Conservation (phyloP, 148 eudicot genomes). For the Rhododendron mucronatum region DNA sequence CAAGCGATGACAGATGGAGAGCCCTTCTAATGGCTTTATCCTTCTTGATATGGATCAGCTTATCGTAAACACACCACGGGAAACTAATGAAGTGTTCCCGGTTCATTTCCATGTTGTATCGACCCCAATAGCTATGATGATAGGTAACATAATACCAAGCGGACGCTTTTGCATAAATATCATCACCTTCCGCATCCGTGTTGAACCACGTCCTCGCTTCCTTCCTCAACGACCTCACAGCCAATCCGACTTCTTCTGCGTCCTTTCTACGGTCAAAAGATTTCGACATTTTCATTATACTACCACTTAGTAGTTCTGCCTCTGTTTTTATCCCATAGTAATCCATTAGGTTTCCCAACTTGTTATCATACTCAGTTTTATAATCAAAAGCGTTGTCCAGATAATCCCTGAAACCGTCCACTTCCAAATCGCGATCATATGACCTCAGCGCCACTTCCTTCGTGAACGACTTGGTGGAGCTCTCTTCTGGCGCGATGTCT, state of each 20-base stretch:
- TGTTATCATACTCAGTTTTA: slow-evolving; percentile 34
- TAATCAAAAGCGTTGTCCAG: slow-evolving; percentile 21
- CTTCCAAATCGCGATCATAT: slow-evolving; percentile 43
- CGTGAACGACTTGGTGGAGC: slow-evolving; percentile 28
- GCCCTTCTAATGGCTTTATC: slow-evolving; percentile 15
- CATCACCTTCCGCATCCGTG: slow-evolving; percentile 10
- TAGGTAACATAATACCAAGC: slow-evolving; percentile 68
- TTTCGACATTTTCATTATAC: slow-evolving; percentile 44
- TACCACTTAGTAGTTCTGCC: slow-evolving; percentile 46
- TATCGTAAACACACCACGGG: slow-evolving; percentile 60
- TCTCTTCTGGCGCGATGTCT: slow-evolving; percentile 20
- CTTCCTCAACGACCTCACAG: slow-evolving; percentile 27
- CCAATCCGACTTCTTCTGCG: slow-evolving; percentile 24
- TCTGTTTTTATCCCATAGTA: slow-evolving; percentile 49
- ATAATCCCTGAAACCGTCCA: slow-evolving; percentile 42
- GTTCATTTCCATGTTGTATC: slow-evolving; percentile 38
- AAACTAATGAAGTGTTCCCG: slow-evolving; percentile 55
- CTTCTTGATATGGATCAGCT: slow-evolving; percentile 47
- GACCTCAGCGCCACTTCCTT: slow-evolving; percentile 32
- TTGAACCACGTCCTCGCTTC: slow-evolving; percentile 22
- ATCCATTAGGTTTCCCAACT: slow-evolving; percentile 47
- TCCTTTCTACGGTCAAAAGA: slow-evolving; percentile 38
- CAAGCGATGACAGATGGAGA: slow-evolving; percentile 19
- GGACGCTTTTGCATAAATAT: slow-evolving; percentile 45
- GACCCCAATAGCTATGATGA: slow-evolving; percentile 41